phyloP scores from a whole-genome alignment of 352 stramenopile genomes.

The Aphanomyces stellatus region DNA sequence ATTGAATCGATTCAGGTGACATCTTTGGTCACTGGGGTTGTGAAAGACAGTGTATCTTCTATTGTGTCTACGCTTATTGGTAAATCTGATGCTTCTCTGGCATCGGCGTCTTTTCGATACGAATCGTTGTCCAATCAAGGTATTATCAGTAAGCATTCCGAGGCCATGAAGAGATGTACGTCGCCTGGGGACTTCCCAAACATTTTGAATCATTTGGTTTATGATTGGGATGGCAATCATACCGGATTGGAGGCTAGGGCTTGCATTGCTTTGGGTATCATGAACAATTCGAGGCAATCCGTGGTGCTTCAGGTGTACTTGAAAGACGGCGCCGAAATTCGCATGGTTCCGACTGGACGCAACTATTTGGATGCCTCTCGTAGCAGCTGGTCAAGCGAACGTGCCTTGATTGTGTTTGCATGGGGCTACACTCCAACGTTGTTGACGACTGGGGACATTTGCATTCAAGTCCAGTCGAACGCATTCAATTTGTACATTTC shows the following conservation, averaged over 20 bases:
- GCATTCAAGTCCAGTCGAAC: constrained; percentile 76
- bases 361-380: constrained; percentile 43
- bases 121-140: constrained; percentile 65
- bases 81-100: constrained; percentile 57
- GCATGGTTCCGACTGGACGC: constrained; percentile 49
- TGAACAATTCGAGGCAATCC: constrained; percentile 74
- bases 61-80: constrained; percentile 72
- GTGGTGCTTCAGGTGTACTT: constrained; percentile 58
- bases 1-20: constrained; percentile 82
- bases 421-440: constrained; percentile 80
- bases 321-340: constrained; percentile 66
- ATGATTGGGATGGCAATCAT: constrained; percentile 81
- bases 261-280: constrained; percentile 58
- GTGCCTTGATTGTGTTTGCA: constrained; percentile 64
- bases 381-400: constrained; percentile 54
- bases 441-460: constrained; percentile 73
- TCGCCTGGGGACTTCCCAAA: constrained; percentile 48
- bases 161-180: constrained; percentile 32
- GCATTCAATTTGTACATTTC: constrained; percentile 76
- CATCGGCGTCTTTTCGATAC: constrained; percentile 38
- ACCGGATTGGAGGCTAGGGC: constrained; percentile 65
- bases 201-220: constrained; percentile 67
- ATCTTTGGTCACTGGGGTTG: constrained; percentile 74
- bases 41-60: constrained; percentile 63
- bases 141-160: constrained; percentile 67